Evolutionary conservation across 129 eudicot genomes (phyloP).

Genomic region (Flaveria ramosissima): DNA sequence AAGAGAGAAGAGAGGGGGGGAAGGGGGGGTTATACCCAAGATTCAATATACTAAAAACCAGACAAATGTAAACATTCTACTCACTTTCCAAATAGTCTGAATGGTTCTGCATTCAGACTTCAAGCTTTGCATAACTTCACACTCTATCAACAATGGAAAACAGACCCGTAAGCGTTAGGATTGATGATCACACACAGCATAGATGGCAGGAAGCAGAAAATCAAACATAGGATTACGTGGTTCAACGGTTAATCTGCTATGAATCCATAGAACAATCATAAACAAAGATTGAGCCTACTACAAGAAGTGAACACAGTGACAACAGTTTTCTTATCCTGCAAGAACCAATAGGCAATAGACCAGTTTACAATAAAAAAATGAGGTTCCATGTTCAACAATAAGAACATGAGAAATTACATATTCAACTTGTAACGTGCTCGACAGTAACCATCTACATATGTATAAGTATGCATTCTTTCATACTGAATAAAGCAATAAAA

Average conservation of each 20-base stretch:
- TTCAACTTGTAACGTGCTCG: neutral
- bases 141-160: neutral
- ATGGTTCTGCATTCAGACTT: slow-evolving; percentile 7
- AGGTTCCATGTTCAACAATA: neutral
- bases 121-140: neutral
- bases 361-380: neutral
- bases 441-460: neutral
- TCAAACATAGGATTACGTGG: neutral
- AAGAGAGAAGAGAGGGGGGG: neutral
- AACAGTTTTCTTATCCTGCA: neutral
- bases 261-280: neutral
- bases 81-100: slow-evolving; percentile 8
- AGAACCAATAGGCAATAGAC: neutral
- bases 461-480: neutral
- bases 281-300: neutral
- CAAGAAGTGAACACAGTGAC: neutral
- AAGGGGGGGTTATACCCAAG: neutral
- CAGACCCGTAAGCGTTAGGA: neutral
- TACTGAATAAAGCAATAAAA: neutral
- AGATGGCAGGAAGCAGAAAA: neutral
- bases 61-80: slow-evolving; percentile 14
- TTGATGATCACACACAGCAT: neutral
- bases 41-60: no score
- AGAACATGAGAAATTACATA: neutral
- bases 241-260: neutral